Percentiles rank a stretch among this genome's conserved stretches.
These are phyloP conservation scores for Xerocomellus dryophilus DNA, from an alignment of 768 basidiomycete species.

Conservation along the genomic window DNA sequence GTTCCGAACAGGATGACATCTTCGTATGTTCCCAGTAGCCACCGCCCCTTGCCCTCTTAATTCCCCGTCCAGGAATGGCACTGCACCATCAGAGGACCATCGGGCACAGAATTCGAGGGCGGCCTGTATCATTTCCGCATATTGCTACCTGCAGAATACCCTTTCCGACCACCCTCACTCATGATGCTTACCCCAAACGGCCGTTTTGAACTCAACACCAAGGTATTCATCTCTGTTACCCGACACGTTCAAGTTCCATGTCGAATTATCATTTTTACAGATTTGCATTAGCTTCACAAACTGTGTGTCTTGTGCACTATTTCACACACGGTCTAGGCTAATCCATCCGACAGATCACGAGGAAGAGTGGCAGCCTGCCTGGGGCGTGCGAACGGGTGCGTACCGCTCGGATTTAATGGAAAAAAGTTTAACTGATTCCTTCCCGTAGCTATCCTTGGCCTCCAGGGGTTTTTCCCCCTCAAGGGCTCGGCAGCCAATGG, in stretches of 20 bases:
- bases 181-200: slow-evolving; percentile 96
- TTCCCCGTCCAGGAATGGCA: slow-evolving; percentile 75
- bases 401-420: slow-evolving; percentile 14
- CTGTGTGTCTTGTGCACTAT: slow-evolving; percentile 49
- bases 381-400: slow-evolving; percentile 93
- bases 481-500: slow-evolving; percentile 86
- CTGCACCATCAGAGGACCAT: slow-evolving; percentile 89
- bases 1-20: slow-evolving; percentile 66
- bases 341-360: slow-evolving; percentile 67
- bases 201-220: slow-evolving; percentile 94
- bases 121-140: slow-evolving; percentile 97
- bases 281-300: slow-evolving; percentile 93
- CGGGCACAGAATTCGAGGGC: slow-evolving; percentile 88
- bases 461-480: slow-evolving; percentile 86
- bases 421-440: slow-evolving; percentile 9
- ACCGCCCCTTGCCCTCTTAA: slow-evolving; percentile 19
- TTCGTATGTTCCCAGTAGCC: slow-evolving; percentile 53
- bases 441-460: slow-evolving; percentile 70
- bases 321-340: slow-evolving; percentile 29
- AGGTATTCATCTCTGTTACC: slow-evolving; percentile 49
- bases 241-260: slow-evolving; percentile 14
- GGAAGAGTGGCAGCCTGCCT: slow-evolving; percentile 97
- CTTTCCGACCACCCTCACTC: slow-evolving; percentile 93
- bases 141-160: slow-evolving; percentile 88
- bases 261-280: slow-evolving; percentile 36